Conservation (phyloP, 331 rosid species). For the Acacia pycnantha region DNA sequence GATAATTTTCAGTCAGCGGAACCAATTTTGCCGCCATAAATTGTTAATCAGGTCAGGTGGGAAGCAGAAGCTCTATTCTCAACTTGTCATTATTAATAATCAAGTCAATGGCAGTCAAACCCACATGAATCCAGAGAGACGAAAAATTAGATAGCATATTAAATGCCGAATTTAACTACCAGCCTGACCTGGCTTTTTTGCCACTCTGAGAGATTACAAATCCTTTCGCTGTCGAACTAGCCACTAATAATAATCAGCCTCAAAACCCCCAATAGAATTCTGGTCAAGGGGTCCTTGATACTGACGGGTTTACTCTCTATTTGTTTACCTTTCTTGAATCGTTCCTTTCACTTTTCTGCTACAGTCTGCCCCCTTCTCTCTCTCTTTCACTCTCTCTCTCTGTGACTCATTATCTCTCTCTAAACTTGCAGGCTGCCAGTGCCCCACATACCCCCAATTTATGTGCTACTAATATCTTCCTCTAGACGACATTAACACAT, state of each 20-base stretch:
- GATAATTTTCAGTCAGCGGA: not conserved
- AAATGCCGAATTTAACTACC: conserved; percentile 28
- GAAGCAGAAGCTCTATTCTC: not conserved
- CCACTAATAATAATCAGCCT: conserved; percentile 11
- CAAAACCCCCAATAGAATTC: conserved; percentile 21
- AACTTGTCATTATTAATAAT: not conserved
- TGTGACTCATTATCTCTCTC: conserved; percentile 33
- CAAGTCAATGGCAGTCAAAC: conserved; percentile 30
- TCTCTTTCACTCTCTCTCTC: not conserved
- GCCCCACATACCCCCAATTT: conserved; percentile 20
- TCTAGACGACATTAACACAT: not conserved
- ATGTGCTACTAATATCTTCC: conserved; percentile 14
- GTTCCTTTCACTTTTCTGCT: conserved; percentile 73
- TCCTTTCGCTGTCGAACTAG: conserved; percentile 25
- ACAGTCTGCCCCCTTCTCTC: conserved; percentile 26
- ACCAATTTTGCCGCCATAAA: not conserved
- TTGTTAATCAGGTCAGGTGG: not conserved
- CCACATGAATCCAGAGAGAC: not conserved
- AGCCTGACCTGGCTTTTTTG: conserved; percentile 4
- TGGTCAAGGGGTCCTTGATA: conserved; percentile 22
- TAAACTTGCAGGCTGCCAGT: conserved; percentile 23
- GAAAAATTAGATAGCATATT: conserved; percentile 24
- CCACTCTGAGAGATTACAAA: conserved; percentile 14
- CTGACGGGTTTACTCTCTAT: conserved; percentile 41
- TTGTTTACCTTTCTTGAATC: conserved; percentile 44